These are phyloP conservation scores for Mycena maculata DNA, from an alignment of 768 basidiomycete genomes.

Conservation along the genomic window DNA sequence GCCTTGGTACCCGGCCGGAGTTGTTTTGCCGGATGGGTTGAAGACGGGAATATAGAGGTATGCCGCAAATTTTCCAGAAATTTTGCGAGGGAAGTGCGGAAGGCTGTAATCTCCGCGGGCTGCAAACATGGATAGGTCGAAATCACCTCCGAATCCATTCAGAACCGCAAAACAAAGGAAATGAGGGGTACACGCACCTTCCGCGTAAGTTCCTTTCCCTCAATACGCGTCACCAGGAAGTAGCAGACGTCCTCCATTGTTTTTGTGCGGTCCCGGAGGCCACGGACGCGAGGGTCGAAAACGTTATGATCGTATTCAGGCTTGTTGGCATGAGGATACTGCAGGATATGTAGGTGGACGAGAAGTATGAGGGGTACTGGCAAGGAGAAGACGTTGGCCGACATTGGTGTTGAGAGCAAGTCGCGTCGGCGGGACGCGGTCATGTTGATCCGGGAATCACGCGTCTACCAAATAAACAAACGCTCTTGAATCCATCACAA, in stretches of 20 bases:
- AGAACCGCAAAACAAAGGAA: background rate
- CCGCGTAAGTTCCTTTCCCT: slow-evolving; percentile 45
- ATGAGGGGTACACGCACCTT: slow-evolving; percentile 34
- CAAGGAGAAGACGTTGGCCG: slow-evolving; percentile 40
- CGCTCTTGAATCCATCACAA: no score
- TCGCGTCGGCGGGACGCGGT: background rate
- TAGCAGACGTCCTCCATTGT: slow-evolving; percentile 64
- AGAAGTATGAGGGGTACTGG: slow-evolving; percentile 61
- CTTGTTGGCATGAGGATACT: slow-evolving; percentile 59
- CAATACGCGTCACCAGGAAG: slow-evolving; percentile 60
- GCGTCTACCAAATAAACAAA: no score
- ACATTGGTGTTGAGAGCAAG: slow-evolving; percentile 30
- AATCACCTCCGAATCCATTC: slow-evolving; percentile 48
- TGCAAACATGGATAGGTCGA: slow-evolving; percentile 63
- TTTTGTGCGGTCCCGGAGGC: slow-evolving; percentile 62
- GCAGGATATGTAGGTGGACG: slow-evolving; percentile 64
- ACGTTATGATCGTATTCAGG: slow-evolving; percentile 62
- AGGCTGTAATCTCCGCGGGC: slow-evolving; percentile 64
- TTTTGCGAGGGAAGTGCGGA: slow-evolving; percentile 62
- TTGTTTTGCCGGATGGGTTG: slow-evolving; percentile 30
- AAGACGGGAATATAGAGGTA: slow-evolving; percentile 45
- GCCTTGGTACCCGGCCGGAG: slow-evolving; percentile 33
- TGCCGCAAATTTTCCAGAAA: slow-evolving; percentile 62
- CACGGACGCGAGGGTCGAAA: slow-evolving; percentile 56
- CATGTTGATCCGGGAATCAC: no score